Evolutionary conservation across 352 stramenopile species (phyloP), one percentile per base, ranked within the genome.

Genomic region (Aphanomyces invadans): DNA sequence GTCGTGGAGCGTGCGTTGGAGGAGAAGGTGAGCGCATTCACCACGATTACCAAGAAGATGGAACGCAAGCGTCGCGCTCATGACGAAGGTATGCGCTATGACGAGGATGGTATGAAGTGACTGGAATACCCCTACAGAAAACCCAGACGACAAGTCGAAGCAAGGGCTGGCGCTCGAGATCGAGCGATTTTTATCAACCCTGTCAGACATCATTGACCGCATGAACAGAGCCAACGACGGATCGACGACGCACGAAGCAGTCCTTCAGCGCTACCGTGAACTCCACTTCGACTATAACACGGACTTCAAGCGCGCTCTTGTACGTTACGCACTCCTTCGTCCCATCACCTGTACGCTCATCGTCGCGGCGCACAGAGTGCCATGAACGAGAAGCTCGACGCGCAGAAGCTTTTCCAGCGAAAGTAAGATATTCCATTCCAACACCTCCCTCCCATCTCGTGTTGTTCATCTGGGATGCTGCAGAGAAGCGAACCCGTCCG

Each of bases 281-380:
- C 87, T 98, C 57, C 86, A 98, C 49, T 98, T 98, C 68, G 93
- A 98, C 76, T 96, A 96, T 38, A 95, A 90, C 38, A 94, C 86
- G 25, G 92, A 98, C 73, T 98, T 98, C 72, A 86, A 96, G 71
- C 81, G 84, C 28, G 89, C 84, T 0, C 88, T 89, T 78, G 86
- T 93, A 65, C 54, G 70, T 45, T 45, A 29, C 55, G 0, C 11
- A 3, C 48, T n/a, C n/a, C n/a, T n/a, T 32, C 19, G 36, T 17
- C 21, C 29, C 29, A 9, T 33, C 11, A 23, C 19, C 4, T 62
- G 39, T 45, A 28, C 7, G 21, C n/a, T 60, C 42, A 29, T 60
- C 42, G 23, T 39, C 2, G 12, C 10, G 12, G 31, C 36, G 32
- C 28, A 36, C 60, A 95, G 86, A 88, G 78, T 23, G 60, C 74